These are phyloP conservation scores for Chaetoscypha palmicola DNA, from an alignment of 2,329 filamentous ascomycete species.

Conservation along the genomic window DNA sequence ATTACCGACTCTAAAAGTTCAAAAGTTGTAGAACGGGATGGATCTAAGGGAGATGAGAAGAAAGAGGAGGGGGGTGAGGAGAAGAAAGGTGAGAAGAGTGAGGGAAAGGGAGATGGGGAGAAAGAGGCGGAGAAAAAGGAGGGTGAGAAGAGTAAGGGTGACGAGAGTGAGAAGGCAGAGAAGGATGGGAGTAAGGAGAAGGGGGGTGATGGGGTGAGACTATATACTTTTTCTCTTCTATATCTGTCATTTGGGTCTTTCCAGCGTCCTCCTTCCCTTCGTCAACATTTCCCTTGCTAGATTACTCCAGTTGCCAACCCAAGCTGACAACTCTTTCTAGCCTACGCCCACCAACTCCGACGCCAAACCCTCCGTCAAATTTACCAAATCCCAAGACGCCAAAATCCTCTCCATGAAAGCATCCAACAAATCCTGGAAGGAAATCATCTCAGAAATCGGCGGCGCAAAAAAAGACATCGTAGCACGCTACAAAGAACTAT, in stretches of 20 bases:
- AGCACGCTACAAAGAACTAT: constrained; percentile 4
- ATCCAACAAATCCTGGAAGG: constrained; percentile 22
- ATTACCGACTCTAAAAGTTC: background rate
- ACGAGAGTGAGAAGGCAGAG: background rate
- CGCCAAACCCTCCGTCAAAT: background rate
- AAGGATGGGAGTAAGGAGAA: constrained; percentile 11
- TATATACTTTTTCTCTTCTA: background rate
- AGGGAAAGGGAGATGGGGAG: background rate
- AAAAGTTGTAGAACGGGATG: background rate
- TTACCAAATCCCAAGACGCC: constrained; percentile 18
- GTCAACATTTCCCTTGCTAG: too few relatives aligned
- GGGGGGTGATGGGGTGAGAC: constrained; percentile 1
- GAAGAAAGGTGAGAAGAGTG: constrained; percentile 1
- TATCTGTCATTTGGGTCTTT: background rate
- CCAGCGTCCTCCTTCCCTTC: too few relatives aligned
- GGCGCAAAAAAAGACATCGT: constrained; percentile 3
- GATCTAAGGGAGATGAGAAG: constrained; percentile 1
- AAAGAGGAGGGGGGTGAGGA: background rate
- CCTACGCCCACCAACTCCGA: background rate
- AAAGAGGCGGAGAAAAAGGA: background rate
- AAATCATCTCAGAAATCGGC: constrained; percentile 13
- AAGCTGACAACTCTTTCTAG: background rate
- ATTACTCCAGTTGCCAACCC: too few relatives aligned
- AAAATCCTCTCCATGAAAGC: constrained; percentile 24
- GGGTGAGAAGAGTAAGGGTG: background rate